A percentile compares a stretch with the other conserved stretches of the same genome.
These are phyloP conservation scores for Suillus subalutaceus DNA, from an alignment of 768 basidiomycete species.

Conservation along the genomic window DNA sequence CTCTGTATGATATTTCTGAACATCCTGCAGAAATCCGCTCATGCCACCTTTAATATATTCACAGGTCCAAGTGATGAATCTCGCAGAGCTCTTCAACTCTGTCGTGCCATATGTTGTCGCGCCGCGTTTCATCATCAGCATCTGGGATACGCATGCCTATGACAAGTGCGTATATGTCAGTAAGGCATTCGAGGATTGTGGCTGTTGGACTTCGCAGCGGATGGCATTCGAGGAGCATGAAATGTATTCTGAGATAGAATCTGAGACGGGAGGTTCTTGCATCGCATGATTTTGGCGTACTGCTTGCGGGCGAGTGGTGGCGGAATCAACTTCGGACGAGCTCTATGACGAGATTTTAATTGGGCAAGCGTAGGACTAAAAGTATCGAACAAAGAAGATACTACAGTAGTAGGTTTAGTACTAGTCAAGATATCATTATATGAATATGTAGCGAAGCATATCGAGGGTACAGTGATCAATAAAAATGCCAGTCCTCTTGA, in stretches of 20 bases:
- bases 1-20: background rate
- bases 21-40: background rate
- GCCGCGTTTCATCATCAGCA: conserved; percentile 2
- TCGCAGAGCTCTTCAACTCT: conserved; percentile 3
- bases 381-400: background rate
- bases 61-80: background rate
- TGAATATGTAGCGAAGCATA: too few species aligned
- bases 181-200: background rate
- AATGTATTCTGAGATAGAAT: background rate
- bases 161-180: background rate
- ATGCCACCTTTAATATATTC: background rate
- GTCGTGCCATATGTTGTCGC: background rate
- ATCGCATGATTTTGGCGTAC: background rate
- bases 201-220: background rate
- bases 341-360: background rate
- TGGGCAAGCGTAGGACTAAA: background rate
- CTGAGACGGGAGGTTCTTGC: background rate
- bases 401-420: background rate
- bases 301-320: background rate
- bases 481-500: background rate
- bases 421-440: background rate
- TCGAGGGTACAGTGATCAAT: background rate
- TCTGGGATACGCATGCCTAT: conserved; percentile 3
- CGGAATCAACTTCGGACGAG: background rate
- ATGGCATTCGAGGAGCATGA: background rate